A percentile compares a stretch with the other conserved stretches of the same genome.
These are phyloP conservation scores for Strobilomyces echinocephalus DNA, from an alignment of 768 basidiomycete genomes.

Conservation along the genomic window DNA sequence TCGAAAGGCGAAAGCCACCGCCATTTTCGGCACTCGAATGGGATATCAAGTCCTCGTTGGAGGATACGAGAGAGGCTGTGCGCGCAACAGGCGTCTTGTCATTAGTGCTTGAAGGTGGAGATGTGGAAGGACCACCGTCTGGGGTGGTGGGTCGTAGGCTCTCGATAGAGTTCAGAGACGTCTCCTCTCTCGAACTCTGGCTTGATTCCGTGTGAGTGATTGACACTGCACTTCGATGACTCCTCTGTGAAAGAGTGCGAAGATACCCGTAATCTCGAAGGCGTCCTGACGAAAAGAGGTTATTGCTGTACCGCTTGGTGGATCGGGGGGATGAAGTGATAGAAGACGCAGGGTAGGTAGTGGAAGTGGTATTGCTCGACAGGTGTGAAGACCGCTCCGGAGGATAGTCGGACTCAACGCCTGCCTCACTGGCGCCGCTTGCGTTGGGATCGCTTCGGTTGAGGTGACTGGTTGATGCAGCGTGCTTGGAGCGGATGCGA, in stretches of 20 bases:
- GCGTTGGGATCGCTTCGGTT: slow-evolving; percentile 16
- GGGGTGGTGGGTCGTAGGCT: slow-evolving; percentile 53
- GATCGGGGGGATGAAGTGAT: slow-evolving; percentile 41
- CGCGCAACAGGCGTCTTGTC: slow-evolving; percentile 37
- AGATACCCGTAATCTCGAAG: slow-evolving; percentile 72
- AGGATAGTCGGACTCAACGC: slow-evolving; percentile 28
- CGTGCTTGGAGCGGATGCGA: slow-evolving; percentile 39
- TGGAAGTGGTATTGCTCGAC: slow-evolving; percentile 36
- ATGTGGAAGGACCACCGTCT: slow-evolving; percentile 42
- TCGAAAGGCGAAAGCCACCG: slow-evolving; percentile 34
- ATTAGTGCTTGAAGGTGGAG: slow-evolving; percentile 41
- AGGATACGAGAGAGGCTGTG: slow-evolving; percentile 39
- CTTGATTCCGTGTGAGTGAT: slow-evolving; percentile 46
- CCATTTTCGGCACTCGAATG: slow-evolving; percentile 15
- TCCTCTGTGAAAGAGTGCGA: slow-evolving; percentile 48
- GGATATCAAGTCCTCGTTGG: slow-evolving; percentile 27
- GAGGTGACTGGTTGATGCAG: slow-evolving; percentile 17
- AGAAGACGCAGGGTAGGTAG: slow-evolving; percentile 37
- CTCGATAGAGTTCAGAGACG: slow-evolving; percentile 39
- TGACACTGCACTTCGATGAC: slow-evolving; percentile 34
- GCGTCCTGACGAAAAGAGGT: slow-evolving; percentile 78
- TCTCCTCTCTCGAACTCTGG: slow-evolving; percentile 44
- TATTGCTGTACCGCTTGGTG: slow-evolving; percentile 77
- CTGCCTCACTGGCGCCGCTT: slow-evolving; percentile 13
- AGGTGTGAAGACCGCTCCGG: slow-evolving; percentile 33